Percentiles rank a stretch among this genome's conserved stretches.
Evolutionary conservation across 2,329 filamentous ascomycete species (phyloP).

Genomic region (Aspergillus glaucus): DNA sequence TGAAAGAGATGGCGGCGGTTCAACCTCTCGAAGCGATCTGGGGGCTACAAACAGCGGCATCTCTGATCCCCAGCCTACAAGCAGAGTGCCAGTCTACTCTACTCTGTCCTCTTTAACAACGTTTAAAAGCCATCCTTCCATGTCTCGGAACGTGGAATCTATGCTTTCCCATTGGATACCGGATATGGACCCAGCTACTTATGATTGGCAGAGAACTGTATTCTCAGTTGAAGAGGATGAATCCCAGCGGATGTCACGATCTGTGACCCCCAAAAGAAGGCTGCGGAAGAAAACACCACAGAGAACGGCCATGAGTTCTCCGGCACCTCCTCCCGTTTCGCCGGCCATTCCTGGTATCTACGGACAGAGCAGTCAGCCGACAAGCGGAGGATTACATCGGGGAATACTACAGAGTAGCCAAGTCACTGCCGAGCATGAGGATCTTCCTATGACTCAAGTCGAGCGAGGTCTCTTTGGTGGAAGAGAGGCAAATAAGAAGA

Average conservation of each 20-base stretch:
- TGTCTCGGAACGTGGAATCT: constrained; percentile 18
- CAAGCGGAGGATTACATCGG: constrained; percentile 12
- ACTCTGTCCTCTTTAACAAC: constrained; percentile 25
- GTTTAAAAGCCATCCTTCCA: constrained; percentile 15
- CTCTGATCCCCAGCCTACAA: neutral
- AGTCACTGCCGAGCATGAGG: constrained; percentile 19
- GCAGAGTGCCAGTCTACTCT: constrained; percentile 7
- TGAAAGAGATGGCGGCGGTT: neutral
- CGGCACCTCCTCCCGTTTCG: constrained; percentile 15
- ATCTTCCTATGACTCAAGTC: constrained; percentile 35
- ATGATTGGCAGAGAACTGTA: constrained; percentile 27
- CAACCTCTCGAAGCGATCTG: neutral
- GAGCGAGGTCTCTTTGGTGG: constrained; percentile 35
- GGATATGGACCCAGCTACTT: constrained; percentile 26
- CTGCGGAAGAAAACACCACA: constrained; percentile 23
- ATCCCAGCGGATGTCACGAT: constrained; percentile 8
- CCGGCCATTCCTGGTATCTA: constrained; percentile 19
- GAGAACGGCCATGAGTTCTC: constrained; percentile 8
- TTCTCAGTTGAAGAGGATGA: constrained; percentile 16
- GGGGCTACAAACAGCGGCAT: too few species aligned
- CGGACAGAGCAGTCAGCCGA: constrained; percentile 29
- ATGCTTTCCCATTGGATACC: constrained; percentile 33
- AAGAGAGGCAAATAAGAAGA: constrained; percentile 25
- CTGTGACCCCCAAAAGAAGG: constrained; percentile 15
- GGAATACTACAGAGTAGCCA: constrained; percentile 29